Evolutionary conservation across 1,284 basidiomycete genomes (phyloP).

Genomic region (Apiotrichum gracile): DNA sequence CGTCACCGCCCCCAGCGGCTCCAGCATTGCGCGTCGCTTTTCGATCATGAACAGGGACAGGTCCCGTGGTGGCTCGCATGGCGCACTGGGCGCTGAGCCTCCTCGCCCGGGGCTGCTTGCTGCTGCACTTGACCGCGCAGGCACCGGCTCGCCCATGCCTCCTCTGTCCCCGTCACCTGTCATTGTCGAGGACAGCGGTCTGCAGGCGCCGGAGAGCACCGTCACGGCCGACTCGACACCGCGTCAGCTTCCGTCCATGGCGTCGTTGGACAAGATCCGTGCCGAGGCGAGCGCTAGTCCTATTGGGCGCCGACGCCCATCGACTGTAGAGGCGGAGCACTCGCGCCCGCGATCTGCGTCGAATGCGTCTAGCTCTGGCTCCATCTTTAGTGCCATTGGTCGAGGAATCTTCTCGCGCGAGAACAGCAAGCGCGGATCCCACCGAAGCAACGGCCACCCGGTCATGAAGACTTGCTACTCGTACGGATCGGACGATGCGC

Average conservation of each 20-base stretch:
- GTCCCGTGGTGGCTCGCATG: background rate
- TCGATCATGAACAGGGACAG: constrained; percentile 4
- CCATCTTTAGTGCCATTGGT: constrained; percentile 10
- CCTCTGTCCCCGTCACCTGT: background rate
- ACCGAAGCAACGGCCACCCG: constrained; percentile 21
- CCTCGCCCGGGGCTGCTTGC: constrained; percentile 11
- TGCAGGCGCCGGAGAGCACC: background rate
- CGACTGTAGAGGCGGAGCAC: constrained; percentile 1
- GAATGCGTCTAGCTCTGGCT: constrained; percentile 12
- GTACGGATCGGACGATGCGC: constrained; percentile 30
- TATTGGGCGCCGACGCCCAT: background rate
- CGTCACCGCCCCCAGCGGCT: background rate
- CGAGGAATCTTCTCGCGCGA: constrained; percentile 17
- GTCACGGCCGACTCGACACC: constrained; percentile 10
- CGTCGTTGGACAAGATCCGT: constrained; percentile 13
- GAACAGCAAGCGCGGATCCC: constrained; percentile 18
- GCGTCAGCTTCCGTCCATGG: constrained; percentile 12
- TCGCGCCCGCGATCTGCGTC: constrained; percentile 5
- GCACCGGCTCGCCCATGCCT: too few species aligned
- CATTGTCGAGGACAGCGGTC: constrained; percentile 12
- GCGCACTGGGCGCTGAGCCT: constrained; percentile 4
- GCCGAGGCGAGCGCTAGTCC: constrained; percentile 10
- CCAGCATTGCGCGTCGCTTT: constrained; percentile 8
- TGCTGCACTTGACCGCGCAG: background rate
- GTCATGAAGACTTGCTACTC: constrained; percentile 5